phyloP scores from a whole-genome alignment of 305 asterid species.

The Fraxinus paxiana region DNA sequence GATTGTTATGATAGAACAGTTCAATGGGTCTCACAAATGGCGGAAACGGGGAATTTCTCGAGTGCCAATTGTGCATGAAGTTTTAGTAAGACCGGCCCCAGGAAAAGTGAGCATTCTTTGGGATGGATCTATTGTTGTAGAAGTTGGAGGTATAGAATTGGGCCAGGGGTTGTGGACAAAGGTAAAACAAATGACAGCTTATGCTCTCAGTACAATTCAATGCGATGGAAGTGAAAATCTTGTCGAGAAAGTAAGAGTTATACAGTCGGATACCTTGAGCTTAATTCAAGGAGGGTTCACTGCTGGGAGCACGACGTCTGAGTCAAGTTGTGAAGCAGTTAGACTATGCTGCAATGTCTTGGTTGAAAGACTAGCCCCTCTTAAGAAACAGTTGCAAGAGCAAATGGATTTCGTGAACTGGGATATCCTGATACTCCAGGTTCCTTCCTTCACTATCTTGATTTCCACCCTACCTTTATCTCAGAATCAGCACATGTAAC shows the following conservation, averaged over 20 bases:
- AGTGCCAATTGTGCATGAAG: conserved; percentile 54
- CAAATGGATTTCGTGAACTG: conserved; percentile 50
- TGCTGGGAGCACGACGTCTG: conserved; percentile 75
- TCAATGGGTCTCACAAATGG: conserved; percentile 47
- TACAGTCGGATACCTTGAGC: conserved; percentile 72
- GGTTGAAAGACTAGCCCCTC: conserved; percentile 55
- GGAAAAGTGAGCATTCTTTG: conserved; percentile 74
- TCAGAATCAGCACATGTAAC: neutral
- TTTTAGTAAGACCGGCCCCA: conserved; percentile 42
- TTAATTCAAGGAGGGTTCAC: conserved; percentile 72
- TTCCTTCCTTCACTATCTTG: conserved; percentile 18
- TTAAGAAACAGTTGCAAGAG: conserved; percentile 45
- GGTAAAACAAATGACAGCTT: conserved; percentile 63
- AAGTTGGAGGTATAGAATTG: conserved; percentile 73
- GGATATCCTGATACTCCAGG: conserved; percentile 60
- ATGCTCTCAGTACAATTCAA: conserved; percentile 44
- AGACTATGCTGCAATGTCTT: conserved; percentile 59
- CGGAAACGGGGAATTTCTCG: conserved; percentile 66
- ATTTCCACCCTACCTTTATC: neutral
- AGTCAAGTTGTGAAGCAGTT: conserved; percentile 78
- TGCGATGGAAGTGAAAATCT: conserved; percentile 49
- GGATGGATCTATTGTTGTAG: conserved; percentile 72
- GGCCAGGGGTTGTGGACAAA: conserved; percentile 89
- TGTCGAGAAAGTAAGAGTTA: conserved; percentile 59
- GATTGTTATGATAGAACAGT: conserved; percentile 28